Evolutionary conservation across 2,329 filamentous ascomycete species (phyloP), one percentile per base, ranked within the genome.

Genomic region (Colletotrichum lentis): DNA sequence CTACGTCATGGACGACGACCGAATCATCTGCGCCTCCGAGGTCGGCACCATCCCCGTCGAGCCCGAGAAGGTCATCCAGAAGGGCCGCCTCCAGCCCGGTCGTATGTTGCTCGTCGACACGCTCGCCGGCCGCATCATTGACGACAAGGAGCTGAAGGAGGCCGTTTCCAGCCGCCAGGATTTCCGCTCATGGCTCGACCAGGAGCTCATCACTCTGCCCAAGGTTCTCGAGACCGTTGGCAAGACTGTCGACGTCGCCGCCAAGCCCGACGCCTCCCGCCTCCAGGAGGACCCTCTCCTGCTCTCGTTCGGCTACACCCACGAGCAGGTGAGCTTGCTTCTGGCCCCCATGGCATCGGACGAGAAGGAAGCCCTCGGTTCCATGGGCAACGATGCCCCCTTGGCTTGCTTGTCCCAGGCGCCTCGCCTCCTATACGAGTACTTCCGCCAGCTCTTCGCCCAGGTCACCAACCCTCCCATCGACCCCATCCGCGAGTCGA

Each of bases 381-480:
- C 95, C 68, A 98, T 98, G 95, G 95, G 95, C 74, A 98, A 98
- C 77, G 95, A 98, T 83, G 93, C 92, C 52, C 95, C 95, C 50
- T 84, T 98, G 71, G 95, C 95, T 61, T 97, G 94, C 79, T 85
- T 98, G 77, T 92, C 95, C n/a, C 88, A 92, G 72, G 92, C 94
- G 71, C 94, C 95, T 73, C 92, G 94, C 73, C 85, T 97, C 62
- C 87, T 97, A 22, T 97, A 92, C 79, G 95, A 97, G 80, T 98
- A 98, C 82, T 98, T 98, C 90, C 90, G 95, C 71, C 93, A 98
- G 83, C 90, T 98, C 50, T 98, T 98, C 79, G 95, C 95, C 11
- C 95, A 98, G 82, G 95, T 98, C 78, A 98, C 95, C 70, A 98
- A 98, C 80, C 95, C 95, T 73, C 95, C 95, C 16, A 98, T 98